Base-by-base conservation (phyloP, 2,329 filamentous ascomycete species). In the Clarireedia hainanense region DNA sequence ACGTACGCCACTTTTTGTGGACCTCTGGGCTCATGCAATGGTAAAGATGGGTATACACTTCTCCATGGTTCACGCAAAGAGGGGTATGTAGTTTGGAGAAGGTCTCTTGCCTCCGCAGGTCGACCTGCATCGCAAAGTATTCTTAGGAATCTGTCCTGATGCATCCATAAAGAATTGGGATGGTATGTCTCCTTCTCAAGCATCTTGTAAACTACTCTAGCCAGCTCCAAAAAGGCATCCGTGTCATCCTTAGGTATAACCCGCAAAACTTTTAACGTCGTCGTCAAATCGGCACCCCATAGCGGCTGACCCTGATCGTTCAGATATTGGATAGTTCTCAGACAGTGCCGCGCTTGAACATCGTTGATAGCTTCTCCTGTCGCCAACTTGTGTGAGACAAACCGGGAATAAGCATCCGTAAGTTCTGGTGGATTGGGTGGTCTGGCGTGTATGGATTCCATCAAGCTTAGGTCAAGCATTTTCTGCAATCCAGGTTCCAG, bases 401-500 rank as follows among this genome's bases (percentile, higher is more conserved):
- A 84, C 9, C 76, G 72, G 55, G 73, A 76, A 69, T 88, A 85
- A 5, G 87, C 88, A 37, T 79, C 74, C 0, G 81, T 71, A 2
- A 96, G 74, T 36, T 88, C 81, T n/a, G 76, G 69, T 3, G 76
- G 73, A 0, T 80, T 70, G 15, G 89, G 90, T 9, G 82, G 79
- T 36, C 89, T 80, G 37, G 84, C 75, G 51, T 80, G 77, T 55
- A 88, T 79, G 51, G 80, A 76, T 62, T 85, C 73, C 58, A 82
- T 80, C 62, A 81, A 80, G 52, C 80, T 75, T 69, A 89, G 80
- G 57, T 88, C 80, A 64, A 88, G 79, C 73, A 96, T 81, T 15
- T 79, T 80, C 61, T 83, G 81, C 65, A 91, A 80, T 52, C 90
- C 91, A 0, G 82, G 86, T 65, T 84, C 87, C 58, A 84, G 74